These are phyloP conservation scores for Oxytropis ochrocephala DNA, from an alignment of 306 rosid genomes.

Conservation along the genomic window DNA sequence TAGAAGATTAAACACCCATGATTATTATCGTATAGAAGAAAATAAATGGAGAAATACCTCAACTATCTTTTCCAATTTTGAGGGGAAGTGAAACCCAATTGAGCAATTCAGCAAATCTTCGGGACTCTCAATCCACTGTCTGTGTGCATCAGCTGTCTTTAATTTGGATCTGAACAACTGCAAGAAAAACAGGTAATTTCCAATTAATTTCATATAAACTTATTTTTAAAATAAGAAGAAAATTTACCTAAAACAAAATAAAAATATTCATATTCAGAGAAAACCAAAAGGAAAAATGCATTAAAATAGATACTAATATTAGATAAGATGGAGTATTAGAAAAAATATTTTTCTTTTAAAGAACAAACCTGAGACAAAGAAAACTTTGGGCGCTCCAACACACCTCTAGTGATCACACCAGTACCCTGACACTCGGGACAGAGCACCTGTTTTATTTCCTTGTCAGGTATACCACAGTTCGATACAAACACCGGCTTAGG, in stretches of 20 bases:
- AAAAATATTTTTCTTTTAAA: neutral
- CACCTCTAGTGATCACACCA: slow-evolving; percentile 43
- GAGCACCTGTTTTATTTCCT: slow-evolving; percentile 41
- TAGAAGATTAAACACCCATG: neutral
- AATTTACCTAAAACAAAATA: neutral
- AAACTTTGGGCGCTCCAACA: slow-evolving; percentile 35
- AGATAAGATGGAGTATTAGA: neutral
- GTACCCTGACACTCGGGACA: slow-evolving; percentile 98
- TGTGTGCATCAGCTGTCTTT: slow-evolving; percentile 64
- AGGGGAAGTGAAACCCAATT: slow-evolving; percentile 70
- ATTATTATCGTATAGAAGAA: neutral
- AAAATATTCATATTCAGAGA: neutral
- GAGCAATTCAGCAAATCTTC: slow-evolving; percentile 78
- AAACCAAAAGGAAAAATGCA: neutral
- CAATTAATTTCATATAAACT: neutral
- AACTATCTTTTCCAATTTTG: slow-evolving; percentile 30
- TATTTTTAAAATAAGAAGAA: neutral
- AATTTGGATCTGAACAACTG: slow-evolving; percentile 72
- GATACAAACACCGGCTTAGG: slow-evolving; percentile 47
- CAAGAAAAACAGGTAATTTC: neutral
- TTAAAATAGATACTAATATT: neutral
- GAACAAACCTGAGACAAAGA: slow-evolving; percentile 60
- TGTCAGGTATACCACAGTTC: slow-evolving; percentile 32
- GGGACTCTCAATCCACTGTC: slow-evolving; percentile 78
- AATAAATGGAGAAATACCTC: slow-evolving; percentile 42